Evolutionary conservation across 768 basidiomycete genomes (phyloP), one percentile per base, ranked within the genome.

Genomic region (Tylopilus felleus): DNA sequence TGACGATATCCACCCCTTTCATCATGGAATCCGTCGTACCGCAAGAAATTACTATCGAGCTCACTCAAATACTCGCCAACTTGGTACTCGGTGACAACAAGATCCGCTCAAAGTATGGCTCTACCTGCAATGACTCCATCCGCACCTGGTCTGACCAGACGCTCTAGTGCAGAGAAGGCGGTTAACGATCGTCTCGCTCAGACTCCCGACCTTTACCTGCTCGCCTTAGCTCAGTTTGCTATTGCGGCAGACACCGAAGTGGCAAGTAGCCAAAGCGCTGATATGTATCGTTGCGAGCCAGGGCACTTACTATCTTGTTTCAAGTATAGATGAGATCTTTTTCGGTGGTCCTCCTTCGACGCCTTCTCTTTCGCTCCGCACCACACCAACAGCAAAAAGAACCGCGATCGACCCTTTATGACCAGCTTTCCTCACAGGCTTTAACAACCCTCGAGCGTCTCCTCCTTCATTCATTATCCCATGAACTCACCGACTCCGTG

Each of bases 61-160:
- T 91, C 60, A 90, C 86, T 1, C 90, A 92, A 71, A 89, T 91
- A 56, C 81, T 93, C 39, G 86, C 88, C 12, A 92, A 93, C 70
- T 82, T 92, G 19, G 86, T 92, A 5, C 75, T 89, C 38, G 90
- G 88, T 5, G 89, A 93, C 68, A 93, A 93, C 70, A 82, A 85
- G 51, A 88, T 93, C 47, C 83, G 90, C 17, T 75, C 85, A 59
- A 86, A 78, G 89, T 88, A 62, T 21, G 52, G 9, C 52, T 47
- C 35, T 36, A 23, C 28, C 17, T 9, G 22, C 43, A 38, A 50
- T 35, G 12, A n/a, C n/a, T 29, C 28, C 8, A 9, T 14, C 8
- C n/a, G 4, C 8, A 8, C 8, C 33, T 27, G 14, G 17, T 39
- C 59, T 65, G 42, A 71, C 58, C 10, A 19, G 17, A 49, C 39